Percentiles rank a stretch among this genome's conserved stretches.
phyloP scores from a whole-genome alignment of 169 alveolate genomes.

The Cryptosporidium xiaoi region DNA sequence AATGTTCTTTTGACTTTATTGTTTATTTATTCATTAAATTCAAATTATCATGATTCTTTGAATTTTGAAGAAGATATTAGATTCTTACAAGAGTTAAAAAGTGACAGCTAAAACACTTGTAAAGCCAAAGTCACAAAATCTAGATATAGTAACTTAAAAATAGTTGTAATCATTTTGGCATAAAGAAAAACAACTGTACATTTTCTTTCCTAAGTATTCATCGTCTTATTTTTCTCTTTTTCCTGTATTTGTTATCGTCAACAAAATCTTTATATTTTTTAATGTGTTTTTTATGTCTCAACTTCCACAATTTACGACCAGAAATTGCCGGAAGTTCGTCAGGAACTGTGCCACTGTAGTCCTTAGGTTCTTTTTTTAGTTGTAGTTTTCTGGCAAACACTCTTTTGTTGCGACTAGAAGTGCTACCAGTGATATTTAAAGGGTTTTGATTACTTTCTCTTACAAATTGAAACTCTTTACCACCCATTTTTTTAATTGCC shows the following conservation, averaged over 20 bases:
- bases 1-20: too few relatives aligned
- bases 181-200: too few relatives aligned
- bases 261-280: slow-evolving; percentile 55
- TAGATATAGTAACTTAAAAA: too few relatives aligned
- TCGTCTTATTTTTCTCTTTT: slow-evolving; percentile 23
- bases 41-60: too few relatives aligned
- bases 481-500: slow-evolving; percentile 61
- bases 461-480: slow-evolving; percentile 52
- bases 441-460: slow-evolving; percentile 25
- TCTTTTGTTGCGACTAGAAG: background rate
- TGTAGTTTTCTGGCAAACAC: slow-evolving; percentile 63
- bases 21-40: too few relatives aligned
- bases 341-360: slow-evolving; percentile 71
- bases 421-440: background rate
- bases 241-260: slow-evolving; percentile 45
- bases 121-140: too few relatives aligned
- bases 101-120: too few relatives aligned
- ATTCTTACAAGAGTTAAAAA: too few relatives aligned
- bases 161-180: too few relatives aligned
- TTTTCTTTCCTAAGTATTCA: background rate
- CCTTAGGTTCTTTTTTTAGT: slow-evolving; percentile 76
- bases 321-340: slow-evolving; percentile 78
- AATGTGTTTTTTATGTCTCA: slow-evolving; percentile 75
- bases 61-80: too few relatives aligned
- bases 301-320: slow-evolving; percentile 80